These are phyloP conservation scores for Pleurotus citrinopileatus DNA, from an alignment of 768 basidiomycete species.

Conservation along the genomic window DNA sequence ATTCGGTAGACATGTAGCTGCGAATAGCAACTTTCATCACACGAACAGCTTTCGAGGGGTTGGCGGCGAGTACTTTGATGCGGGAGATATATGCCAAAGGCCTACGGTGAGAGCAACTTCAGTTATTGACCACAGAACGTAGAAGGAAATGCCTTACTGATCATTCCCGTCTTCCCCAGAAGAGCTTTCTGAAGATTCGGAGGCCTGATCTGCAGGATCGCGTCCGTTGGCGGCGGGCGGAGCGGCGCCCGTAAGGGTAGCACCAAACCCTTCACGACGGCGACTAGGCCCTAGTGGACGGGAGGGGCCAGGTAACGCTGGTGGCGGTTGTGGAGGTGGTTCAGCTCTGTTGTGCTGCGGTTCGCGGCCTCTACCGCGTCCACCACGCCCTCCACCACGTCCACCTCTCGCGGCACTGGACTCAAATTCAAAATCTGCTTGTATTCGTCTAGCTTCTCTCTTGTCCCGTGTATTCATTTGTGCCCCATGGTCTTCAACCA, in stretches of 20 bases:
- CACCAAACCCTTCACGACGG: conserved; percentile 64
- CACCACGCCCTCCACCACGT: conserved; percentile 38
- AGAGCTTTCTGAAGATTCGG: conserved; percentile 27
- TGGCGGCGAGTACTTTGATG: conserved; percentile 54
- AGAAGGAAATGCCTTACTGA: conserved; percentile 41
- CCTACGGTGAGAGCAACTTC: conserved; percentile 25
- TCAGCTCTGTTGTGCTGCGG: conserved; percentile 26
- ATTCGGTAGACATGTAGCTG: conserved; percentile 74
- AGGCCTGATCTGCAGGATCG: conserved; percentile 15
- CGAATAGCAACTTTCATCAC: conserved; percentile 75
- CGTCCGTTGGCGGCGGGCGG: conserved; percentile 10
- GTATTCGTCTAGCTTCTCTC: conserved; percentile 64
- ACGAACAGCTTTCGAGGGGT: conserved; percentile 54
- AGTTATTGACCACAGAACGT: neutral
- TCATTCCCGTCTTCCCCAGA: conserved; percentile 45
- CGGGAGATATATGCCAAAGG: conserved; percentile 65
- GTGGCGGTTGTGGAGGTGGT: conserved; percentile 32
- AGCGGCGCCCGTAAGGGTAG: conserved; percentile 43
- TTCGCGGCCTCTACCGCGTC: conserved; percentile 48
- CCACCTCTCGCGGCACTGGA: conserved; percentile 39
- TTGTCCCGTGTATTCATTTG: conserved; percentile 71
- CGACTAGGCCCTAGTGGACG: conserved; percentile 33
- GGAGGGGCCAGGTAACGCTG: conserved; percentile 15
- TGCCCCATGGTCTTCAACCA: conserved; percentile 78
- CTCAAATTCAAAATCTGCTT: conserved; percentile 69